Evolutionary conservation across 768 basidiomycete genomes (phyloP).

Genomic region (Asterophora lycoperdoides): DNA sequence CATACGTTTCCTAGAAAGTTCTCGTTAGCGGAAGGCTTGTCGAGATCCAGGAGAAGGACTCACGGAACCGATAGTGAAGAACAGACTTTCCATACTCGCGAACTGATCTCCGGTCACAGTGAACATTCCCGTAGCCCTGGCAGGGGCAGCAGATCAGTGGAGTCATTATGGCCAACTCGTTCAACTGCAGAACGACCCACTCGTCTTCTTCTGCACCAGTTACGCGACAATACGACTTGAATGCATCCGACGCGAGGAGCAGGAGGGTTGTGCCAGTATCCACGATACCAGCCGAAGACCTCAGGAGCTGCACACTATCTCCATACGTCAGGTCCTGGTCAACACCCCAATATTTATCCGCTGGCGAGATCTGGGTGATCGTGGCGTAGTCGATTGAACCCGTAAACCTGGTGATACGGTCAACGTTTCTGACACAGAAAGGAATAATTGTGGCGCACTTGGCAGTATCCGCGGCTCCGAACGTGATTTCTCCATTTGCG

Average conservation of each 20-base stretch:
- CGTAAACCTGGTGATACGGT: constrained; percentile 18
- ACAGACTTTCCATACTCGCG: constrained; percentile 42
- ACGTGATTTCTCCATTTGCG: constrained; percentile 52
- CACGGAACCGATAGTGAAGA: constrained; percentile 48
- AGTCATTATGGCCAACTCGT: neutral
- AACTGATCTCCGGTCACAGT: constrained; percentile 48
- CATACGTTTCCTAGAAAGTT: constrained; percentile 39
- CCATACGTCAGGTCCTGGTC: constrained; percentile 46
- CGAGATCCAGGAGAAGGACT: constrained; percentile 4
- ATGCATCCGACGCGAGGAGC: constrained; percentile 55
- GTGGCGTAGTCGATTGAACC: constrained; percentile 28
- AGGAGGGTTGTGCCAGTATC: constrained; percentile 21
- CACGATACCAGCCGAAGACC: constrained; percentile 37
- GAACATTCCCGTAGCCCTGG: constrained; percentile 52
- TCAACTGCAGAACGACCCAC: constrained; percentile 25
- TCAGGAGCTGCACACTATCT: constrained; percentile 29
- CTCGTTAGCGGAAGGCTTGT: neutral
- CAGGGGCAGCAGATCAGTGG: neutral
- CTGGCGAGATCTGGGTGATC: constrained; percentile 40
- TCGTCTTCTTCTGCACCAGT: constrained; percentile 50
- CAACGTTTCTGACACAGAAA: neutral
- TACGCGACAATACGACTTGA: constrained; percentile 48
- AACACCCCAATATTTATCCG: constrained; percentile 49
- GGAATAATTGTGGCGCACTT: constrained; percentile 33
- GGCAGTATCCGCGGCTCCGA: constrained; percentile 46